A percentile compares a stretch with the other conserved stretches of the same genome.
Conservation (phyloP, 495 filamentous ascomycete species). For the Xylaria bambusicola region DNA sequence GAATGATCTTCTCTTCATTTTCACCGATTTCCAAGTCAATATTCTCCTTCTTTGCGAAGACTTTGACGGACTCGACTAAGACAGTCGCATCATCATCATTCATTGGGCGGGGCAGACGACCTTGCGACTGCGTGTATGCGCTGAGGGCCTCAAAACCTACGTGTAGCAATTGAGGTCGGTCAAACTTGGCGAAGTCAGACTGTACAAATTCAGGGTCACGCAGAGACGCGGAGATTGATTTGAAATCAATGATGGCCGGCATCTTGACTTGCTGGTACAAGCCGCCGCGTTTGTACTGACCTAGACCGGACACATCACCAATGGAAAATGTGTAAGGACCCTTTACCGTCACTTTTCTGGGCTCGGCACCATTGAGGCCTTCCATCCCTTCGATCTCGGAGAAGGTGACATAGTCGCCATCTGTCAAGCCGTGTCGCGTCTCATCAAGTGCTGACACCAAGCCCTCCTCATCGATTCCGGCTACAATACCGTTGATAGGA, state of each 20-base stretch:
- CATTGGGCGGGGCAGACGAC: conserved; percentile 77
- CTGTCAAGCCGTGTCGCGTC: conserved; percentile 90
- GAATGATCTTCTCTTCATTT: conserved; percentile 91
- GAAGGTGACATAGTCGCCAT: conserved; percentile 96
- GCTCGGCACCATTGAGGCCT: conserved; percentile 74
- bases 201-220: conserved; percentile 86
- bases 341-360: conserved; percentile 88
- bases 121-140: conserved; percentile 71
- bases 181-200: conserved; percentile 97
- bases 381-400: conserved; percentile 94
- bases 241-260: conserved; percentile 92
- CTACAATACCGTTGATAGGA: conserved; percentile 84
- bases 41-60: conserved; percentile 70
- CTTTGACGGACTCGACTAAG: conserved; percentile 69
- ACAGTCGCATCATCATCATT: conserved; percentile 81
- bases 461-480: conserved; percentile 82
- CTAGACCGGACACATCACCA: conserved; percentile 84
- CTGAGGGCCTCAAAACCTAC: conserved; percentile 91
- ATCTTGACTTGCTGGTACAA: conserved; percentile 95
- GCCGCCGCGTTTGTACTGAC: conserved; percentile 82
- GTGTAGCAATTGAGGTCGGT: conserved; percentile 88
- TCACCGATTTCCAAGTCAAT: conserved; percentile 79
- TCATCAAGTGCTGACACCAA: conserved; percentile 94
- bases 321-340: conserved; percentile 97
- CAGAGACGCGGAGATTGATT: conserved; percentile 70